phyloP scores from a whole-genome alignment of 352 stramenopile genomes.

The Phytophthora sojae region DNA sequence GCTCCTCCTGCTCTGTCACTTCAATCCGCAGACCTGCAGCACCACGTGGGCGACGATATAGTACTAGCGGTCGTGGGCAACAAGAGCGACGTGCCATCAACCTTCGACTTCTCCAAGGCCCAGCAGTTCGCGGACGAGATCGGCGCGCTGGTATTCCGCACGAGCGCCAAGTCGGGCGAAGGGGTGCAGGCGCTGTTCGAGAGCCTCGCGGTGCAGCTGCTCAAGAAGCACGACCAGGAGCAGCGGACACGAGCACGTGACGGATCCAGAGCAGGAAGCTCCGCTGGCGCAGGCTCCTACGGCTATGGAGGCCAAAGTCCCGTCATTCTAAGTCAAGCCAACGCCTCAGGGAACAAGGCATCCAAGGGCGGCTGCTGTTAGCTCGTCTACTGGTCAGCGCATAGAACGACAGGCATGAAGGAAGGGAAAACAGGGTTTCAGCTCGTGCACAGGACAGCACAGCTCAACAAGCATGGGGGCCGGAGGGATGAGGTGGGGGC shows the following conservation, averaged over 20 bases:
- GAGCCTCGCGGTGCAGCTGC: constrained; percentile 67
- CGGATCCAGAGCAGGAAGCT: constrained; percentile 44
- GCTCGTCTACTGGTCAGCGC: constrained; percentile 12
- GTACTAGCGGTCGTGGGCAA: constrained; percentile 87
- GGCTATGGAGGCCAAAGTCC: constrained; percentile 44
- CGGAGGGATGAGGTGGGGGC: background rate
- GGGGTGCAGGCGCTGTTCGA: constrained; percentile 82
- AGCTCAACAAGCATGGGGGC: background rate
- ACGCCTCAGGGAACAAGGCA: constrained; percentile 27
- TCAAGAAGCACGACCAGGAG: constrained; percentile 84
- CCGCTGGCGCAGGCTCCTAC: constrained; percentile 31
- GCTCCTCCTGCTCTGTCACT: background rate
- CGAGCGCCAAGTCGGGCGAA: constrained; percentile 84
- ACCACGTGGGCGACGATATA: constrained; percentile 83
- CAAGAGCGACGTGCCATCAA: constrained; percentile 76
- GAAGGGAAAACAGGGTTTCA: background rate
- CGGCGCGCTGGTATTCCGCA: constrained; percentile 82
- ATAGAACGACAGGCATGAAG: constrained; percentile 18
- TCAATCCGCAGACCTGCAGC: constrained; percentile 60
- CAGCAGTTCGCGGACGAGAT: constrained; percentile 83
- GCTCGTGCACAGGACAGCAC: background rate
- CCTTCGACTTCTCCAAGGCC: constrained; percentile 75
- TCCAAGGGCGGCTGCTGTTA: constrained; percentile 52
- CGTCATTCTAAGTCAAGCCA: constrained; percentile 46
- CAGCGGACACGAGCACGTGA: constrained; percentile 55